Evolutionary conservation across 805 yeast genomes (phyloP), one percentile per base, ranked within the genome.

Genomic region (Scheffersomyces ergatensis): DNA sequence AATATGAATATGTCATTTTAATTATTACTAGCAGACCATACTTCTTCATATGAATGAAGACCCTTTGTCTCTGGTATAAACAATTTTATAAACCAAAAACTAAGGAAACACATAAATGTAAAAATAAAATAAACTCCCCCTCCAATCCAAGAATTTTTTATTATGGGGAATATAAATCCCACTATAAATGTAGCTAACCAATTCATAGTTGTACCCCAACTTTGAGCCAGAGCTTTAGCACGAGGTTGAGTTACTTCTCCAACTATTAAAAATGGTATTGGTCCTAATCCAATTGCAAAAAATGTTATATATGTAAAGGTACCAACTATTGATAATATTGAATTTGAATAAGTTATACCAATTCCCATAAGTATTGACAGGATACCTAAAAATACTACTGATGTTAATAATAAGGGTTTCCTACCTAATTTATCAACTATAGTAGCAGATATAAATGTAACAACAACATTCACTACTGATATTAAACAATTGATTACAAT

Each of bases 201-300:
- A 60, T 92, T 93, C 67, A 87, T 78, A 12, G 88, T 78, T 0
- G 93, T 89, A 11, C 96, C 98, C 72, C 87, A 84, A 57, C 96
- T 83, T 63, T 93, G 99, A 0, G 98, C 97, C 34, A 81, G 71
- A 2, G 90, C 90, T 42, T 81, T 82, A 2, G 92, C 92, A 44
- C 81, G 79, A 2, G 76, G 65, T 45, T 89, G 95, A 0, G 95
- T 84, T n/a, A 92, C 82, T 58, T 93, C 98, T 5, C 95, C 79
- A 9, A 92, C 83, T 38, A 90, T 64, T 49, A 92, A 65, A 65
- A 93, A 92, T 32, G 99, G 99, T 40, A 93, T 89, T 5, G 99
- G 99, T 0, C 99, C 99, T 46, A 89, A 60, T 0, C 99, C 99
- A 25, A 85, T 67, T 0, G 97, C 98, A 68, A 92, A 93, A 20